Percentiles rank a stretch among this genome's conserved stretches.
Evolutionary conservation across 2,329 filamentous ascomycete genomes (phyloP).

Genomic region (Bipolaris gigantea): DNA sequence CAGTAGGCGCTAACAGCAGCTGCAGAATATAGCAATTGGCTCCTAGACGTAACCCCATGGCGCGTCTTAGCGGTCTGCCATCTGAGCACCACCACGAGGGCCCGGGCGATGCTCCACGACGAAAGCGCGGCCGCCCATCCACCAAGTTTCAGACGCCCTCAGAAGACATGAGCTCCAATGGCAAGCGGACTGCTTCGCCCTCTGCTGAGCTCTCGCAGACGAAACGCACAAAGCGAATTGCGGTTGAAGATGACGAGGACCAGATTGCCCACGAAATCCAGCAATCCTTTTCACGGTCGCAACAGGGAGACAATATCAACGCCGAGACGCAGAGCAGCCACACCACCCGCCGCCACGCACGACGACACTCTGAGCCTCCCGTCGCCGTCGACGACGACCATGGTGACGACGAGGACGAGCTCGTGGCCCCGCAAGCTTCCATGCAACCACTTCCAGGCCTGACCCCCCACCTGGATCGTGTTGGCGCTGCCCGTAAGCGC

Average conservation of each 20-base stretch:
- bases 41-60: constrained; percentile 27
- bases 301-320: constrained; percentile 22
- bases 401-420: constrained; percentile 20
- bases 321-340: constrained; percentile 18
- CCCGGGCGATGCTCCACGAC: constrained; percentile 39
- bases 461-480: constrained; percentile 38
- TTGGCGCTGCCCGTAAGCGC: constrained; percentile 29
- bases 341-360: constrained; percentile 25
- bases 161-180: constrained; percentile 20
- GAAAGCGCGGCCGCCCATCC: constrained; percentile 34
- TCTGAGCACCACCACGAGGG: constrained; percentile 43
- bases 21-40: background rate
- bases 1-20: background rate
- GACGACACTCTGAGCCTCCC: constrained; percentile 43
- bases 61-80: constrained; percentile 39
- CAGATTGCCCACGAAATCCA: constrained; percentile 41
- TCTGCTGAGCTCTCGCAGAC: constrained; percentile 27
- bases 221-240: constrained; percentile 40
- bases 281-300: constrained; percentile 32
- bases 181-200: constrained; percentile 39
- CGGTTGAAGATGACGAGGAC: constrained; percentile 32
- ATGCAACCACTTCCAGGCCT: constrained; percentile 36
- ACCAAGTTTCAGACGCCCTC: constrained; percentile 27
- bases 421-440: constrained; percentile 22
- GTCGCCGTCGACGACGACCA: constrained; percentile 20